Evolutionary conservation across 768 basidiomycete genomes (phyloP), one percentile per base, ranked within the genome.

Genomic region (Podaxis carcinomalis): DNA sequence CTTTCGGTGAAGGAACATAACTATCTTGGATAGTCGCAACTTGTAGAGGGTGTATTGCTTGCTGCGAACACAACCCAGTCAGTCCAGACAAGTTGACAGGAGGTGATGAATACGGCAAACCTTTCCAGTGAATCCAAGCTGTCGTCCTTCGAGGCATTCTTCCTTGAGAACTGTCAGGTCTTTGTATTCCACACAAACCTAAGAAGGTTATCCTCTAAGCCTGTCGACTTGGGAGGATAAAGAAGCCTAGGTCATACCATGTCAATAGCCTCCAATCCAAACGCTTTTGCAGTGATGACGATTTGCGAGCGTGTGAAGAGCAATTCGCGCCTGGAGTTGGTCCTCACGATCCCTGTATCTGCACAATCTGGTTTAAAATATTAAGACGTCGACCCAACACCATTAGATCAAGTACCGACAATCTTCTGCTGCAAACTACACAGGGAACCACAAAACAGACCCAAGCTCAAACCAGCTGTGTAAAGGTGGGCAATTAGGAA

Each of bases 11-110:
- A 0, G 95, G 95, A 0, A 92, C 83, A 70, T 90, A 98, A 0
- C 88, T 86, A 5, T 80, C 74, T 62, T 95, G 90, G 25, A 95
- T 91, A 5, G 82, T 78, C 36, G 82, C 80, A 3, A 96, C 83
- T 72, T 98, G 95, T 25, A 77, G 75, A 0, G 95, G 95, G 71
- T 98, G 95, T 42, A 98, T 95, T 1, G 90, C 93, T 94, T 98
- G 95, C 92, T 94, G 70, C 19, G 60, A 14, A 28, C 32, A 47
- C 39, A 35, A 11, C 57, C 27, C 32, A 35, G 11, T 49, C 7
- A 39, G 9, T 46, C 13, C 42, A 54, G 13, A 10, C 44, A 51
- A 42, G 37, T 51, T 19, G 25, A 2, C 39, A n/a, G 49, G 4
- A 40, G 9, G 28, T n/a, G n/a, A 3, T n/a, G 21, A 16, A 36